Base-by-base conservation (phyloP, 352 stramenopile species). In the Peronospora farinosa region DNA sequence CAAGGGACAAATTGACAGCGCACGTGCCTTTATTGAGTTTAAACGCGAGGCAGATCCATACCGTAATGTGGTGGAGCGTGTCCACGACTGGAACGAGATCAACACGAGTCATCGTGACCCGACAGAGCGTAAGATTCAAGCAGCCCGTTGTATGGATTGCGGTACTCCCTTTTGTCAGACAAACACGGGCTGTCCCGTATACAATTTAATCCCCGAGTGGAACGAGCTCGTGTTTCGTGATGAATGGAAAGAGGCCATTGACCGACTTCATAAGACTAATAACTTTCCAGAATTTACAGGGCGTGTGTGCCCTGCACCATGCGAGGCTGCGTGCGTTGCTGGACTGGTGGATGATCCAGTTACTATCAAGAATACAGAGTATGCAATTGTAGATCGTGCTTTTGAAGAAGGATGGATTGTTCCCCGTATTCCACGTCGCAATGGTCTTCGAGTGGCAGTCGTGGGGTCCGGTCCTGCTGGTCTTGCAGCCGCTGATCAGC, bases 201-300 rank as follows among this genome's bases (percentile, higher is more conserved):
- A 98, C 74, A 99, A 99, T 65, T 71, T 98, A 15, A 99, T 99
- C 57, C 96, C 96, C 2, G 95, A 99, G 76, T 99, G 95, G 94
- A 99, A 99, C 70, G 95, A 98, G 59, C 76, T 98, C 10, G 96
- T 99, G 28, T 98, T 92, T 75, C 94, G 97, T 49, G 91, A 96
- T 57, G 91, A 98, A 65, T 98, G 94, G 95, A 83, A 89, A 48
- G 94, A 98, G 56, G 96, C 96, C 27, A 97, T 96, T 63, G 86
- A 98, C 45, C 83, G 92, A 2, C 73, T 99, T 52, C 92, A 98
- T 74, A 96, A 96, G 74, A 99, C 96, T 51, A 99, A 99, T 79
- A 99, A 99, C 77, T 98, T 99, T 67, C 96, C 96, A 10, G 96
- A 99, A 74, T 99, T 99, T 62, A 99, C 96, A 0, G 96, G 96